Conservation (phyloP, 2,329 filamentous ascomycete genomes). For the Diaporthe nobilis region DNA sequence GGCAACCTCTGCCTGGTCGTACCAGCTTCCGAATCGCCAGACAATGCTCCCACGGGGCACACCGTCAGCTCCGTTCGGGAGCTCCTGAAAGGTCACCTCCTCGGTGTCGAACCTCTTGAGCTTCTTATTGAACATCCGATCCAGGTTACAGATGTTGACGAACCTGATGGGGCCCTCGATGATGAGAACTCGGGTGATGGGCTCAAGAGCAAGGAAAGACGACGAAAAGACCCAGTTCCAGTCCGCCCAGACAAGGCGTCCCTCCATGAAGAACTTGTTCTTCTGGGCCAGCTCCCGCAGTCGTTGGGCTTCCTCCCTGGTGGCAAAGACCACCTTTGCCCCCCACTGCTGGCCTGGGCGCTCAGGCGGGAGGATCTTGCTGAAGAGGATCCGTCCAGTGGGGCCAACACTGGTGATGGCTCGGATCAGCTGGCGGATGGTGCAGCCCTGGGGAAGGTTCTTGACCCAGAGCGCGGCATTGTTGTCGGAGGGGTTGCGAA, state of each 20-base stretch:
- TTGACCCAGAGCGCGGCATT: constrained; percentile 18
- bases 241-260: not conserved
- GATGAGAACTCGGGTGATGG: constrained; percentile 5
- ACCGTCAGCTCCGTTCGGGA: not conserved
- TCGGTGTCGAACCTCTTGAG: not conserved
- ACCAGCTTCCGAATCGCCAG: constrained; percentile 34
- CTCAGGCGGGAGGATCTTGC: not conserved
- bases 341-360: not conserved
- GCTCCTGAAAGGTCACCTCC: not conserved
- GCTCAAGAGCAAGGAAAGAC: not conserved
- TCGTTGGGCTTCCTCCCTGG: not conserved
- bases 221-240: not conserved
- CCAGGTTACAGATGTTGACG: not conserved
- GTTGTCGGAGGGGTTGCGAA: not conserved
- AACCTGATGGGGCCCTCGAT: constrained; percentile 5
- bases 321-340: constrained; percentile 24
- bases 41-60: not conserved
- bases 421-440: constrained; percentile 27
- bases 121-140: not conserved
- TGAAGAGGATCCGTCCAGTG: constrained; percentile 20
- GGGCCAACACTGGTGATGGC: constrained; percentile 29
- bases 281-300: not conserved
- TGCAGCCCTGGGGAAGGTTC: not conserved
- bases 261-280: not conserved
- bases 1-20: constrained; percentile 19